Conservation (phyloP, 1,284 basidiomycete genomes). For the Phylloporus sp. region DNA sequence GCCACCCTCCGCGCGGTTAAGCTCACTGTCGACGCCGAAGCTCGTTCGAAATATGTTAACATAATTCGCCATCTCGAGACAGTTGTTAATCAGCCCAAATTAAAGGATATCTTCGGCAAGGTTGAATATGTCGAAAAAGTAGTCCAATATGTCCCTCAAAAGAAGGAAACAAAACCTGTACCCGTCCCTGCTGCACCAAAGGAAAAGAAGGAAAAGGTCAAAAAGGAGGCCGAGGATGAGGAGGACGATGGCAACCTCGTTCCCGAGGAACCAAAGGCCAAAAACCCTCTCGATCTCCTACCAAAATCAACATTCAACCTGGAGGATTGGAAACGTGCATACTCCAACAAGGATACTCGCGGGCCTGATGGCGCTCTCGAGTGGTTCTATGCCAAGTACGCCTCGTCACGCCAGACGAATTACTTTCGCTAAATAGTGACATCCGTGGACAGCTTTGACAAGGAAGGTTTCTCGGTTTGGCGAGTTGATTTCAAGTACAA, state of each 20-base stretch:
- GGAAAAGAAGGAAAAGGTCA: conserved; percentile 61
- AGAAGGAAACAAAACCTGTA: conserved; percentile 59
- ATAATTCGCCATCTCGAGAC: conserved; percentile 85
- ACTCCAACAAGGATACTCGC: conserved; percentile 96
- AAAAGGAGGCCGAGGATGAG: conserved; percentile 64
- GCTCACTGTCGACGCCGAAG: conserved; percentile 64
- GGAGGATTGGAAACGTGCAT: conserved; percentile 97
- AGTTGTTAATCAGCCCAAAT: conserved; percentile 78
- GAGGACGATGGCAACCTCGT: conserved; percentile 70
- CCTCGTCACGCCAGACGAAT: conserved; percentile 6
- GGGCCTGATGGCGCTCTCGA: conserved; percentile 74
- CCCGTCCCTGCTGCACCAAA: conserved; percentile 48
- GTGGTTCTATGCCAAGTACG: conserved; percentile 92
- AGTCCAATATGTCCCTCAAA: conserved; percentile 73
- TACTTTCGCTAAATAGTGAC: conserved; percentile 26
- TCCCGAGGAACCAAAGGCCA: conserved; percentile 74
- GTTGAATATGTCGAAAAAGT: conserved; percentile 74
- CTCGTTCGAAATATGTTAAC: conserved; percentile 76
- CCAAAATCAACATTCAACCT: conserved; percentile 94
- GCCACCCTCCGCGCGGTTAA: conserved; percentile 54
- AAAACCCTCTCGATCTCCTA: conserved; percentile 93
- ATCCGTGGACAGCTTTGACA: conserved; percentile 72
- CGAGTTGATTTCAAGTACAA: conserved; percentile 97
- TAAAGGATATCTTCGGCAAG: conserved; percentile 70
- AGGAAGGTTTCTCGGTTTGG: conserved; percentile 91